Evolutionary conservation across 75 land plant species (phyloP).

Genomic region (Pinus albicaulis): DNA sequence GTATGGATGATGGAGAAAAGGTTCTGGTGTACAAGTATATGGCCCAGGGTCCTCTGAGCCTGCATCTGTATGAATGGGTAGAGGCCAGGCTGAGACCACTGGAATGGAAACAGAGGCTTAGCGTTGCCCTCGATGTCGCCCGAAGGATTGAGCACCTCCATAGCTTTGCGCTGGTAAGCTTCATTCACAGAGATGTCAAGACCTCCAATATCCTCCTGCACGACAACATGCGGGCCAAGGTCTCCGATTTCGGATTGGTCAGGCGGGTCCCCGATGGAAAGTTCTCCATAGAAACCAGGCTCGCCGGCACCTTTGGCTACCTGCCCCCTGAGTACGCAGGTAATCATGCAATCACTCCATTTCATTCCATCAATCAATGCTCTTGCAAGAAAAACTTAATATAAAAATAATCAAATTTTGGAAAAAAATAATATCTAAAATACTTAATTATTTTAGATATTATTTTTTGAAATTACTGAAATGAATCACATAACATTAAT

Average conservation of each 20-base stretch:
- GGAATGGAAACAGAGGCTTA: constrained; percentile 66
- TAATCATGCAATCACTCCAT: constrained; percentile 6
- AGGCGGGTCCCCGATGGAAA: constrained; percentile 73
- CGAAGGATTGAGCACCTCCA: constrained; percentile 61
- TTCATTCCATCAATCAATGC: not conserved
- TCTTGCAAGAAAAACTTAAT: too few relatives aligned
- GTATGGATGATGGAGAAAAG: constrained; percentile 61
- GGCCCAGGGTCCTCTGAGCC: constrained; percentile 59
- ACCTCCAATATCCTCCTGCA: constrained; percentile 52
- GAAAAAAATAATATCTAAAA: too few relatives aligned
- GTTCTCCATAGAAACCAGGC: constrained; percentile 55
- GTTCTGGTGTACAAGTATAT: constrained; percentile 44
- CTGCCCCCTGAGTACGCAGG: constrained; percentile 92
- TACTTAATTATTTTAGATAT: too few relatives aligned
- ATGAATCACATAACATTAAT: too few relatives aligned
- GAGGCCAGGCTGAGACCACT: constrained; percentile 49
- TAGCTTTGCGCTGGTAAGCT: constrained; percentile 47
- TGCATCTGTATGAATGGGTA: constrained; percentile 54
- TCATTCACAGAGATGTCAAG: constrained; percentile 62
- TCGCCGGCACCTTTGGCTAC: constrained; percentile 90
- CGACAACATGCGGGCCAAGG: constrained; percentile 63
- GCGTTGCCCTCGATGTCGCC: constrained; percentile 79
- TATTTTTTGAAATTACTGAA: too few relatives aligned
- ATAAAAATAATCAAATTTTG: too few relatives aligned
- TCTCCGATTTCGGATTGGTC: constrained; percentile 84